Base-by-base conservation (phyloP, 768 basidiomycete genomes). In the Lyophyllum atratum region DNA sequence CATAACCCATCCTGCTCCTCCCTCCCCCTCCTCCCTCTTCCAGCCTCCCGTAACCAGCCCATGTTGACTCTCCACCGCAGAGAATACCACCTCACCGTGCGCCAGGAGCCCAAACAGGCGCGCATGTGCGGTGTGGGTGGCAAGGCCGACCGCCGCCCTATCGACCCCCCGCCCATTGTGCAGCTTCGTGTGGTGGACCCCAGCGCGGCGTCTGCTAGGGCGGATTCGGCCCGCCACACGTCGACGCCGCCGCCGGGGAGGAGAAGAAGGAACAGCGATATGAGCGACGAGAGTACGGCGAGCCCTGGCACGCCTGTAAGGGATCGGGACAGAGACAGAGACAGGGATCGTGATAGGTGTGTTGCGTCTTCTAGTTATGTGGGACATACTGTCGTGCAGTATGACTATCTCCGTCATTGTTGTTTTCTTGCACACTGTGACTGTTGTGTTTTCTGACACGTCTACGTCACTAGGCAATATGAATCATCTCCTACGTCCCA, bases 121-220 rank as follows among this genome's bases (percentile, higher is more conserved):
- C 80, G 91, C 56, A 93, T 93, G 92, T 93, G 92, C 63, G 91
- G 92, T 53, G 89, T 93, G 10, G 91, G 93, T 42, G 91, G 92
- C 63, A 85, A 86, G 90, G 94, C 93, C 54, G 95, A 96, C 80
- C 84, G 95, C n/a, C 82, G 95, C 34, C 95, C 95, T 2, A 94
- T 98, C 68, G 95, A 98, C 78, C 95, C 95, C 0, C 94, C 95
- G 1, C 95, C 95, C 17, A 95, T 98, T 74, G 87, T 98, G n/a
- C 93, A 96, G 71, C 85, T 98, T 8, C 86, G 90, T 53, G 92
- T 97, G 53, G 79, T 92, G 64, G 90, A 94, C 74, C 86, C 84
- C n/a, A 44, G 37, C 0, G 56, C 57, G 9, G 2, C 52, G 45
- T 22, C 44, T 3, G 7, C 5, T 14, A 34, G 45, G 24, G 22